Percentiles rank a stretch among this genome's conserved stretches.
These are phyloP conservation scores for Trichophaea hybrida DNA, from an alignment of 2,329 filamentous ascomycete genomes.

Conservation along the genomic window DNA sequence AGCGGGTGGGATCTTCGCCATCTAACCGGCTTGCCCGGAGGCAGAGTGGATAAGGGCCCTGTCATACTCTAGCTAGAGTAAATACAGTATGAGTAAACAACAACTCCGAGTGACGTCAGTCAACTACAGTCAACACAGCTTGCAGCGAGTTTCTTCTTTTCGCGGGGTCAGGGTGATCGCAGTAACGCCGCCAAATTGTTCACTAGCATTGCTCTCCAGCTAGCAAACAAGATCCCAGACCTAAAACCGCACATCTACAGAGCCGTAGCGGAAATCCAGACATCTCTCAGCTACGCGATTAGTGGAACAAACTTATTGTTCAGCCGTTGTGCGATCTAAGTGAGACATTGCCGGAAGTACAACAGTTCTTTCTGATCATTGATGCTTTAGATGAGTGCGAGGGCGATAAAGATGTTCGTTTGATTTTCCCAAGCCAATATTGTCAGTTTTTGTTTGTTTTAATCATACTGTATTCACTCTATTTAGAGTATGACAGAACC, in stretches of 20 bases:
- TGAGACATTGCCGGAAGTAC: constrained; percentile 7
- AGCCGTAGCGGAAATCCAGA: not conserved
- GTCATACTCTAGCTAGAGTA: no score
- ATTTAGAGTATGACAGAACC: no score
- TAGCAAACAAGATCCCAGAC: not conserved
- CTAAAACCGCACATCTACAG: not conserved
- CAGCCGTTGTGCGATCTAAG: constrained; percentile 27
- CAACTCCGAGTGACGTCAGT: no score
- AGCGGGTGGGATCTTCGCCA: no score
- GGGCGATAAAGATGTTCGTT: constrained; percentile 15
- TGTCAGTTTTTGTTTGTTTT: no score
- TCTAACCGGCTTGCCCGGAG: no score
- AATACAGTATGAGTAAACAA: no score
- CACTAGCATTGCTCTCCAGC: constrained; percentile 14
- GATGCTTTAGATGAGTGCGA: constrained; percentile 30
- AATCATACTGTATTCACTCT: no score
- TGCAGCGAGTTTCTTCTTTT: no score
- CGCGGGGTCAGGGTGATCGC: constrained; percentile 15
- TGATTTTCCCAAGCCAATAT: constrained; percentile 10
- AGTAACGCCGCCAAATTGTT: constrained; percentile 7
- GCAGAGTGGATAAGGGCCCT: no score
- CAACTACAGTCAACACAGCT: no score
- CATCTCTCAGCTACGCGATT: constrained; percentile 29
- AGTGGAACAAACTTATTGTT: constrained; percentile 34
- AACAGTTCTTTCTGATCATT: constrained; percentile 22